A percentile compares a stretch with the other conserved stretches of the same genome.
Conservation (phyloP, 2,329 filamentous ascomycete species). For the Fusarium siculi region DNA sequence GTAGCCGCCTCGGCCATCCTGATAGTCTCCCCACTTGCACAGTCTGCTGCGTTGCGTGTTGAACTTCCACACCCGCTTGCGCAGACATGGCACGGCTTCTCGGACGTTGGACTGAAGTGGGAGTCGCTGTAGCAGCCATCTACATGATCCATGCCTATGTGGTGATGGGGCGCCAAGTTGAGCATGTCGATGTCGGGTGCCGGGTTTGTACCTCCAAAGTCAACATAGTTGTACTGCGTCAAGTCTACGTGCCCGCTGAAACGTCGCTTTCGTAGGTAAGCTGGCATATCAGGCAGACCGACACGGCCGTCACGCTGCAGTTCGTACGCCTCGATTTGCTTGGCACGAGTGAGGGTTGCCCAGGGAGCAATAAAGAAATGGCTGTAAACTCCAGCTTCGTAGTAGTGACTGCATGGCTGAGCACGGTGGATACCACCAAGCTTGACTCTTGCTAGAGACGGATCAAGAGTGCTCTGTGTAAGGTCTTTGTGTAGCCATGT, state of each 20-base stretch:
- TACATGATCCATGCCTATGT: constrained; percentile 14
- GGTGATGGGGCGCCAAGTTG: background rate
- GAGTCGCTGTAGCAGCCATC: constrained; percentile 22
- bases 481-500: constrained; percentile 47
- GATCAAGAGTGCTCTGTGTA: constrained; percentile 15
- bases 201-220: constrained; percentile 13
- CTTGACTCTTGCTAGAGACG: constrained; percentile 47
- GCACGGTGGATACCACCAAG: constrained; percentile 56
- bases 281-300: constrained; percentile 18
- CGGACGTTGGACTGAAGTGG: constrained; percentile 21
- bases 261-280: background rate
- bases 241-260: background rate
- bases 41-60: constrained; percentile 13
- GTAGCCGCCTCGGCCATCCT: constrained; percentile 13
- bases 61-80: constrained; percentile 32
- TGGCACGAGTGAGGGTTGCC: constrained; percentile 30
- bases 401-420: constrained; percentile 54
- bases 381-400: constrained; percentile 46
- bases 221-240: constrained; percentile 1
- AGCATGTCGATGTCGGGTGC: background rate
- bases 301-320: constrained; percentile 25
- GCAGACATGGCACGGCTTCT: constrained; percentile 7
- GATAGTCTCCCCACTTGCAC: constrained; percentile 27
- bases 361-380: constrained; percentile 47
- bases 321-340: constrained; percentile 40